Conservation (phyloP, 2,329 filamentous ascomycete species). For the Scytalidium sp. region DNA sequence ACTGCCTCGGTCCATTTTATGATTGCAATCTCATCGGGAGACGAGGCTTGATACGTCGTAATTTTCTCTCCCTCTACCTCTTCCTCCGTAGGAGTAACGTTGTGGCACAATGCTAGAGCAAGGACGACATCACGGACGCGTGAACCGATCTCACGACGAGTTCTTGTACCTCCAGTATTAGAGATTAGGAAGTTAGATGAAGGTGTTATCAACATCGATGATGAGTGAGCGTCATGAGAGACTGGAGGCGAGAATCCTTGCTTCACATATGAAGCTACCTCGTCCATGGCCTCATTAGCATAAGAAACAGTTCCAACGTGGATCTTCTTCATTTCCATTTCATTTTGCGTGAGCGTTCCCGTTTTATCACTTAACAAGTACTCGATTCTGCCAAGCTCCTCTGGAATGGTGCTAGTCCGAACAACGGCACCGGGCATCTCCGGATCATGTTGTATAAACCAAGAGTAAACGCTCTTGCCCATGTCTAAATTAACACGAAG, state of each 20-base stretch:
- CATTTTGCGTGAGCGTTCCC: slow-evolving; percentile 95
- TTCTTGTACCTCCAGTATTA: slow-evolving; percentile 68
- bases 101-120: slow-evolving; percentile 90
- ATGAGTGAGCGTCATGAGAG: slow-evolving; percentile 41
- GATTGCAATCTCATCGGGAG: slow-evolving; percentile 96
- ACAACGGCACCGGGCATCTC: slow-evolving; percentile 92
- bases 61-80: slow-evolving; percentile 73
- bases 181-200: slow-evolving; percentile 65
- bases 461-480: slow-evolving; percentile 94
- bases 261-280: slow-evolving; percentile 80
- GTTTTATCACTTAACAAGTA: slow-evolving; percentile 97
- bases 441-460: slow-evolving; percentile 88
- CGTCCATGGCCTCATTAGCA: slow-evolving; percentile 98
- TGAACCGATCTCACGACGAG: slow-evolving; percentile 87
- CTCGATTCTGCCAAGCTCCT: slow-evolving; percentile 92
- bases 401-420: slow-evolving; percentile 93
- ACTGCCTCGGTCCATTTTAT: slow-evolving; percentile 94
- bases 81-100: slow-evolving; percentile 89
- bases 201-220: slow-evolving; percentile 64
- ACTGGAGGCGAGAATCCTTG: slow-evolving; percentile 70
- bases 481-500: slow-evolving; percentile 94
- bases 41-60: slow-evolving; percentile 93
- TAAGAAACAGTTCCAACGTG: slow-evolving; percentile 98
- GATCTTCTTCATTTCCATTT: slow-evolving; percentile 99
- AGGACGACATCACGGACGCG: slow-evolving; percentile 91